phyloP scores from a whole-genome alignment of 768 basidiomycete species.

The Suillus ampliporus region DNA sequence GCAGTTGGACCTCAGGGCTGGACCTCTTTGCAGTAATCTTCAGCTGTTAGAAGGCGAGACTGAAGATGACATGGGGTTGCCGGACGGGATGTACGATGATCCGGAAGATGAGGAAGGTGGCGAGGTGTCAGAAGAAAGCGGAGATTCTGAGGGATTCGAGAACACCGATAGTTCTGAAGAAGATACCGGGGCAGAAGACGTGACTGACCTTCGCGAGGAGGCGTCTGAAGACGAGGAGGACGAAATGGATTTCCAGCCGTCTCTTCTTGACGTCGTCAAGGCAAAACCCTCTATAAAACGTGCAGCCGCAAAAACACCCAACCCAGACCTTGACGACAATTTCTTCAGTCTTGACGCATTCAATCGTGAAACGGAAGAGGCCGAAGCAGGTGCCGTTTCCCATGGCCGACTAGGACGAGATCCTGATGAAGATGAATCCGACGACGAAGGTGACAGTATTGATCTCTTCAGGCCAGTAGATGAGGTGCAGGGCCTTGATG shows the following conservation, averaged over 20 bases:
- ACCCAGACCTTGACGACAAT: constrained; percentile 75
- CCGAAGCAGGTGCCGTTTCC: constrained; percentile 68
- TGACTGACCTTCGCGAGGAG: constrained; percentile 43
- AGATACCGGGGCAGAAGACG: constrained; percentile 33
- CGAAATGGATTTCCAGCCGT: constrained; percentile 35
- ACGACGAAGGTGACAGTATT: constrained; percentile 52
- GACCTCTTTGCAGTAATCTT: constrained; percentile 71
- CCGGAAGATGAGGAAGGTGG: constrained; percentile 40
- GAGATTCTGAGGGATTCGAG: constrained; percentile 36
- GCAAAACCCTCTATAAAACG: constrained; percentile 30
- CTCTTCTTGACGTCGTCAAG: constrained; percentile 32
- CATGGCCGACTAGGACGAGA: constrained; percentile 62
- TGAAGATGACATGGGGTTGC: constrained; percentile 30
- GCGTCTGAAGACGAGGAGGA: constrained; percentile 44
- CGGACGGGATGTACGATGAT: constrained; percentile 33
- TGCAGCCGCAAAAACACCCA: constrained; percentile 25
- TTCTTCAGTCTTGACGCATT: constrained; percentile 92
- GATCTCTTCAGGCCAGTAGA: constrained; percentile 74
- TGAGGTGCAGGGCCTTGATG: constrained; percentile 44
- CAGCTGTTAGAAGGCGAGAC: constrained; percentile 64
- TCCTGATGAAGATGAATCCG: constrained; percentile 51
- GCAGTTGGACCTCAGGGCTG: constrained; percentile 84
- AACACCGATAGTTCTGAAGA: constrained; percentile 28
- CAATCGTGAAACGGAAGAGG: constrained; percentile 82
- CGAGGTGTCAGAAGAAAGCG: constrained; percentile 34